A percentile compares a stretch with the other conserved stretches of the same genome.
phyloP scores from a whole-genome alignment of 1,139 yeast species.

The Saccharomyces pastorianus region DNA sequence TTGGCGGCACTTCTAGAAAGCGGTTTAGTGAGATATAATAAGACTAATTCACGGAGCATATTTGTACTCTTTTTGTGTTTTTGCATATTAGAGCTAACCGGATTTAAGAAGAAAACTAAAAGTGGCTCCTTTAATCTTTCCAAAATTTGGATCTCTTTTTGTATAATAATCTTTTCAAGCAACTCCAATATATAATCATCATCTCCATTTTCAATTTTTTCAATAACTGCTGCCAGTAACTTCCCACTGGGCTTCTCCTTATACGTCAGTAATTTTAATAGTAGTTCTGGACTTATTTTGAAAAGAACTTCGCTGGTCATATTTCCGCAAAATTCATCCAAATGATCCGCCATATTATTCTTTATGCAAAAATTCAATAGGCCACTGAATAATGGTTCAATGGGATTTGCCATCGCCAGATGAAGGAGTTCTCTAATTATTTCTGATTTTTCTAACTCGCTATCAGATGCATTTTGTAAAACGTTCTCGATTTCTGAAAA shows the following conservation, averaged over 20 bases:
- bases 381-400: background rate
- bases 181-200: background rate
- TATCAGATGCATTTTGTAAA: background rate
- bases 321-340: background rate
- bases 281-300: background rate
- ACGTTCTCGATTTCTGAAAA: background rate
- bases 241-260: background rate
- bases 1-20: background rate
- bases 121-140: background rate
- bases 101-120: background rate
- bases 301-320: background rate
- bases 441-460: background rate
- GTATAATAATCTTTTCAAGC: background rate
- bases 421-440: background rate
- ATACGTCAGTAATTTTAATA: background rate
- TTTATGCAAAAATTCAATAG: background rate
- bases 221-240: background rate
- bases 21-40: background rate
- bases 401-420: background rate
- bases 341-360: background rate
- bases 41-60: background rate
- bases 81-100: background rate
- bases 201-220: background rate
- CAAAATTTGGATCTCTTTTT: background rate
- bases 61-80: background rate